Percentiles rank a stretch among this genome's conserved stretches.
Evolutionary conservation across 1,139 yeast genomes (phyloP).

Genomic region (Hemisphaericaspora lyxosophila): DNA sequence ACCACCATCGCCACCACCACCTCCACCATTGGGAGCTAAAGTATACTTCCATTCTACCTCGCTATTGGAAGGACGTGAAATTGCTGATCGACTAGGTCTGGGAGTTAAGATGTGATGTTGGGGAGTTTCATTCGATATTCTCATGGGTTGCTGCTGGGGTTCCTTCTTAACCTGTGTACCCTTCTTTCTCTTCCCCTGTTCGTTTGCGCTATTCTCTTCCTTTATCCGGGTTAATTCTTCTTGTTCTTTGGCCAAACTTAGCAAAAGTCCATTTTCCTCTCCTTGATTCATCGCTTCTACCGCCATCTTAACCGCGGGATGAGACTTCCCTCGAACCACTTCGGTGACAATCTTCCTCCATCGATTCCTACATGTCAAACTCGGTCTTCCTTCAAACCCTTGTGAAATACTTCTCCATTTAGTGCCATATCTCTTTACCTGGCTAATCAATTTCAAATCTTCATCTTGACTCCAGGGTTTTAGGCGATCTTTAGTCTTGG

Average conservation of each 20-base stretch:
- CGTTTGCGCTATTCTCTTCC: constrained; percentile 3
- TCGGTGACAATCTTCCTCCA: constrained; percentile 87
- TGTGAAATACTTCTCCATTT: constrained; percentile 84
- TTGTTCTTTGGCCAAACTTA: constrained; percentile 14
- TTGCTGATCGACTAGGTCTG: constrained; percentile 3
- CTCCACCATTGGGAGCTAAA: constrained; percentile 19
- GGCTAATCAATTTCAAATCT: constrained; percentile 63
- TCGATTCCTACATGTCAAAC: constrained; percentile 85
- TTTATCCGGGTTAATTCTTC: constrained; percentile 12
- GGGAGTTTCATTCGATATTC: background rate
- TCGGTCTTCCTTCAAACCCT: constrained; percentile 76
- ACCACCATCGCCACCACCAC: too few relatives aligned
- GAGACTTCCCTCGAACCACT: constrained; percentile 63
- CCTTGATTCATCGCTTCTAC: constrained; percentile 36
- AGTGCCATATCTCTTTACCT: constrained; percentile 76
- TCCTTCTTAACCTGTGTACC: background rate
- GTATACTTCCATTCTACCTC: constrained; percentile 37
- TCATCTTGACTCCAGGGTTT: constrained; percentile 81
- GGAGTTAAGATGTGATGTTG: background rate
- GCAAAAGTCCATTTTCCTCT: constrained; percentile 15
- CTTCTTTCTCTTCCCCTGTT: constrained; percentile 1
- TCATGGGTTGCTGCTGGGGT: background rate
- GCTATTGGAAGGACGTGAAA: constrained; percentile 15
- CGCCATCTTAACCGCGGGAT: constrained; percentile 32
- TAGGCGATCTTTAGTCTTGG: constrained; percentile 71